Evolutionary conservation across 495 filamentous ascomycete genomes (phyloP).

Genomic region (Aspergillus funiculosus): DNA sequence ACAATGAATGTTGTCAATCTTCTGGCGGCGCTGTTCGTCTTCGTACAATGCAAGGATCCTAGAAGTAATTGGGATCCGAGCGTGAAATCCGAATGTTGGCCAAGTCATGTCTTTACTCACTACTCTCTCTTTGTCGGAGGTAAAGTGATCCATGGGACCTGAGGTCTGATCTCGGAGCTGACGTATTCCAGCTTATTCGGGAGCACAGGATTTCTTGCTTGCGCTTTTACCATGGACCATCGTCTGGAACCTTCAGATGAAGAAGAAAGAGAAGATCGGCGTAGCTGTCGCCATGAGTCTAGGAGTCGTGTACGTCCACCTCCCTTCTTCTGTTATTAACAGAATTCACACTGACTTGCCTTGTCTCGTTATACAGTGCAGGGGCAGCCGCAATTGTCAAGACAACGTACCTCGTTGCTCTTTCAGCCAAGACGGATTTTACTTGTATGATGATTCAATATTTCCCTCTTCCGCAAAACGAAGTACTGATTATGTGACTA

Average conservation of each 20-base stretch:
- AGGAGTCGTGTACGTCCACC: slow-evolving; percentile 20
- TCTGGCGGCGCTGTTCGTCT: slow-evolving; percentile 19
- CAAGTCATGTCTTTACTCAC: slow-evolving; percentile 14
- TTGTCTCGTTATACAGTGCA: slow-evolving; percentile 6
- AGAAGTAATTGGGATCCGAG: slow-evolving; percentile 19
- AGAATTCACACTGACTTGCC: not conserved
- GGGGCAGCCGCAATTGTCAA: slow-evolving; percentile 24
- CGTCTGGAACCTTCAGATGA: slow-evolving; percentile 26
- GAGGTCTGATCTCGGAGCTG: not conserved
- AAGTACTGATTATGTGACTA: slow-evolving; percentile 7
- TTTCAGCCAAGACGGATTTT: slow-evolving; percentile 18
- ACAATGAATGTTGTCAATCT: slow-evolving; percentile 24
- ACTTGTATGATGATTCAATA: slow-evolving; percentile 18
- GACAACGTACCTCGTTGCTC: slow-evolving; percentile 18
- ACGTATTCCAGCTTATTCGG: slow-evolving; percentile 20
- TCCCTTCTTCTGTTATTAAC: not conserved
- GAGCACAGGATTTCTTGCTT: slow-evolving; percentile 25
- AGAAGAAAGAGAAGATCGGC: slow-evolving; percentile 20
- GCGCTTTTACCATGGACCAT: slow-evolving; percentile 23
- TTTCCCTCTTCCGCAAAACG: not conserved
- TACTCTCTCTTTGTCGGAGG: slow-evolving; percentile 22
- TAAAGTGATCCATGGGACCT: not conserved
- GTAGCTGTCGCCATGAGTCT: slow-evolving; percentile 26
- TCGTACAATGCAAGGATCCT: slow-evolving; percentile 21
- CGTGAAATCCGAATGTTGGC: slow-evolving; percentile 22